Conservation (phyloP, 306 rosid genomes). For the Citrullus amarus region DNA sequence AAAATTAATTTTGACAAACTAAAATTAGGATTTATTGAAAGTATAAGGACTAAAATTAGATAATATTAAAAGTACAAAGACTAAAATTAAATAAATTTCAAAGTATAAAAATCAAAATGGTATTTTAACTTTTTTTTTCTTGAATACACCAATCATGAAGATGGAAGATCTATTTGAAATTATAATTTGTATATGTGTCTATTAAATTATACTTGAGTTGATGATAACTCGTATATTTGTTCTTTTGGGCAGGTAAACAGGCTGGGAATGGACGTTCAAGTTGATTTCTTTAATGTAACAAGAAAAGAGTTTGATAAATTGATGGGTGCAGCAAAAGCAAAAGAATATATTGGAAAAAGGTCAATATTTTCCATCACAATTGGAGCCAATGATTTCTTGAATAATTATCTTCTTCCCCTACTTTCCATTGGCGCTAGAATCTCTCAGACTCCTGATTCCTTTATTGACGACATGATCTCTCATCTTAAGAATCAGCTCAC, state of each 20-base stretch:
- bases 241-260: conserved; percentile 46
- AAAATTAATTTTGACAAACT: too few relatives aligned
- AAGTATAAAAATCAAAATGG: too few relatives aligned
- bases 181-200: too few relatives aligned
- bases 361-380: conserved; percentile 69
- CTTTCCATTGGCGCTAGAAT: conserved; percentile 75
- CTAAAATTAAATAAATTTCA: too few relatives aligned
- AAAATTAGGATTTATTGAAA: too few relatives aligned
- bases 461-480: conserved; percentile 58
- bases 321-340: conserved; percentile 54
- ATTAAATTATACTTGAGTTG: too few relatives aligned
- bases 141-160: too few relatives aligned
- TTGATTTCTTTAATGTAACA: conserved; percentile 72
- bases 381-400: conserved; percentile 83
- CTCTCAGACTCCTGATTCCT: conserved; percentile 63
- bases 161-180: too few relatives aligned
- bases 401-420: conserved; percentile 83
- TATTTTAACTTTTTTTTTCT: too few relatives aligned
- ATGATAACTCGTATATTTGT: too few relatives aligned
- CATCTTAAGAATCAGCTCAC: conserved; percentile 65
- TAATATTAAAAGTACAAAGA: too few relatives aligned
- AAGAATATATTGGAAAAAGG: conserved; percentile 36
- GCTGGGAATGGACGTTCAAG: conserved; percentile 78
- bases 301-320: conserved; percentile 56
- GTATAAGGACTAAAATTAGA: too few relatives aligned